Evolutionary conservation across 163 green algal genomes (phyloP), one percentile per base, ranked within the genome.

Genomic region (Volvox carteri): DNA sequence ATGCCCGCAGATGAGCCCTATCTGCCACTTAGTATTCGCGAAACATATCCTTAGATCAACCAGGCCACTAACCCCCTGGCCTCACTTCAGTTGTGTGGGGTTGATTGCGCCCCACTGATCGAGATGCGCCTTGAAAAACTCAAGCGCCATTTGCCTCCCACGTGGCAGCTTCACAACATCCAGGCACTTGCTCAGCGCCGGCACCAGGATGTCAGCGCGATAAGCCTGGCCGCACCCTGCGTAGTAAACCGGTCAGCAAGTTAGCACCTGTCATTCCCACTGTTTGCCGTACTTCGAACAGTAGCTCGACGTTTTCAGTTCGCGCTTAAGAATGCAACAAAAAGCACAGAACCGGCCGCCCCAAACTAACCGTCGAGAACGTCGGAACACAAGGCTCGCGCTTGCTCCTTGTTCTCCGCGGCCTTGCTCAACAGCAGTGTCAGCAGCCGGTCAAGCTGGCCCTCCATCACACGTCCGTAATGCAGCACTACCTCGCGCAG

Each of bases 361-460:
- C n/a, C n/a, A 35, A 8, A 78, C 81, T 19, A 30, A 89, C 84
- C 84, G 28, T 33, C 37, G 0, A 89, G 68, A 30, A 83, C 37
- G 4, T 89, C 84, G 23, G 30, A 39, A 52, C 84, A 89, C 50
- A 62, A n/a, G n/a, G 54, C 28, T 14, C 70, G 37, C 50, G 60
- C 14, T 16, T 23, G 37, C 28, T 89, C 84, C 84, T 89, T 89
- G 25, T 35, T 16, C 39, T 89, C 84, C 21, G 68, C 84, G 41
- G 50, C 68, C 84, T 83, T 81, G n/a, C 37, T 60, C 0, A 89
- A 37, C 42, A 89, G 70, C 25, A 76, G 37, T 14, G 84, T 68
- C 52, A 89, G 70, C 84, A 89, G 52, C 23, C 84, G 50, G 50
- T 89, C 84, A 35, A 89, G 84, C 50, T 76, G 70, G 9, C 33